Evolutionary conservation across 192 early-diverging fungal genomes (phyloP), one percentile per base, ranked within the genome.

Genomic region (Kickxella alabastrina): DNA sequence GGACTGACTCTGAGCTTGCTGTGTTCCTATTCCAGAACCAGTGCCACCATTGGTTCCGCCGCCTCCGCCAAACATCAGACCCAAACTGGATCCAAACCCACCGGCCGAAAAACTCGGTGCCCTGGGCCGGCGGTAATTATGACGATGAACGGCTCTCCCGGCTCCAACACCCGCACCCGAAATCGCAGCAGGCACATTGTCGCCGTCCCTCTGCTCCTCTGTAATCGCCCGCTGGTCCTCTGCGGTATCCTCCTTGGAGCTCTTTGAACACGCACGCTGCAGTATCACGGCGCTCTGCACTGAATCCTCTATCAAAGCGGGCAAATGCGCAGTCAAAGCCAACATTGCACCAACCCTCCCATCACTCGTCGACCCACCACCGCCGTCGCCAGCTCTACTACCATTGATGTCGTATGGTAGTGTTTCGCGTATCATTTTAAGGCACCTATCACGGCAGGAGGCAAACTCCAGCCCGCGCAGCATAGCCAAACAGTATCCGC

Each of bases 21-120:
- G n/a, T n/a, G n/a, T n/a, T n/a, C 23, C 14, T 14, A 44, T 25
- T n/a, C 23, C 43, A 15, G 19, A 45, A 26, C 39, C 26, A 39
- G n/a, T n/a, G n/a, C n/a, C n/a, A n/a, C n/a, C n/a, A n/a, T n/a
- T n/a, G n/a, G n/a, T n/a, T n/a, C n/a, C n/a, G n/a, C n/a, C n/a
- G n/a, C n/a, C n/a, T n/a, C 57, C 34, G 38, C 49, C 64, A 74
- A 74, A 67, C 59, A 67, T 59, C 19, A 74, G 43, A 4, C 71
- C 71, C 4, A 74, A 50, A 2, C 59, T 74, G 1, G 64, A 55
- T 10, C 71, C 64, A 6, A 66, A 36, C 19, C 44, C 47, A 23
- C 34, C 41, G 3, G 58, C 25, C 2, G 43, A 29, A 26, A 57
- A 44, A 43, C 57, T 57, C 15, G 60, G 55, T 1, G 45, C 58